phyloP scores from a whole-genome alignment of 495 filamentous ascomycete genomes.

The Chaetomidium leptoderma region DNA sequence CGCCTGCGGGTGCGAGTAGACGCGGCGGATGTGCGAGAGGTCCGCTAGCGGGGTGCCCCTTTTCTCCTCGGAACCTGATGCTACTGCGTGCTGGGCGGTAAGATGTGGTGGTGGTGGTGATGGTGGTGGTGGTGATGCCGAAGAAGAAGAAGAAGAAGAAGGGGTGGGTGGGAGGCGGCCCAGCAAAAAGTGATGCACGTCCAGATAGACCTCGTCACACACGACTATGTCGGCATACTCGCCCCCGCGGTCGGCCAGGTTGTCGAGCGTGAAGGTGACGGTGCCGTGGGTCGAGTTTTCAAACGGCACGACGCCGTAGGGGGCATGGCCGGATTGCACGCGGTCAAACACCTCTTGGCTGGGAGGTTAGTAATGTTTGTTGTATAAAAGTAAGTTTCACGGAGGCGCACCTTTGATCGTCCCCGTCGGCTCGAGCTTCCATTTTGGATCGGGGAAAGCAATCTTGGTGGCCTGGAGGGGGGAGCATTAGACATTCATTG shows the following conservation, averaged over 20 bases:
- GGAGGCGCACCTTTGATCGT: constrained; percentile 55
- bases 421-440: constrained; percentile 53
- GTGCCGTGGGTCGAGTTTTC: constrained; percentile 94
- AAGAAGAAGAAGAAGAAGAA: not conserved
- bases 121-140: not conserved
- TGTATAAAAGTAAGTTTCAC: not conserved
- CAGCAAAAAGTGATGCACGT: constrained; percentile 81
- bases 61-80: constrained; percentile 8
- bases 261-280: constrained; percentile 82
- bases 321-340: constrained; percentile 59
- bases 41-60: constrained; percentile 32
- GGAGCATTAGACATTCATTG: not conserved
- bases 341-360: constrained; percentile 68
- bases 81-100: not conserved
- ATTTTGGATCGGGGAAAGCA: constrained; percentile 50
- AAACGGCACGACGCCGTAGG: constrained; percentile 83
- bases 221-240: constrained; percentile 63
- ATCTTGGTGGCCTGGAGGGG: constrained; percentile 60
- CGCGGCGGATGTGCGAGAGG: constrained; percentile 48
- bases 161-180: constrained; percentile 29
- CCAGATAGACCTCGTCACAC: constrained; percentile 75
- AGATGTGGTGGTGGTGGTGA: not conserved
- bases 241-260: constrained; percentile 67
- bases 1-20: constrained; percentile 92
- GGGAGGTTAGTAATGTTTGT: constrained; percentile 14